phyloP scores from a whole-genome alignment of 345 rosid genomes.

The Brassica rapa region DNA sequence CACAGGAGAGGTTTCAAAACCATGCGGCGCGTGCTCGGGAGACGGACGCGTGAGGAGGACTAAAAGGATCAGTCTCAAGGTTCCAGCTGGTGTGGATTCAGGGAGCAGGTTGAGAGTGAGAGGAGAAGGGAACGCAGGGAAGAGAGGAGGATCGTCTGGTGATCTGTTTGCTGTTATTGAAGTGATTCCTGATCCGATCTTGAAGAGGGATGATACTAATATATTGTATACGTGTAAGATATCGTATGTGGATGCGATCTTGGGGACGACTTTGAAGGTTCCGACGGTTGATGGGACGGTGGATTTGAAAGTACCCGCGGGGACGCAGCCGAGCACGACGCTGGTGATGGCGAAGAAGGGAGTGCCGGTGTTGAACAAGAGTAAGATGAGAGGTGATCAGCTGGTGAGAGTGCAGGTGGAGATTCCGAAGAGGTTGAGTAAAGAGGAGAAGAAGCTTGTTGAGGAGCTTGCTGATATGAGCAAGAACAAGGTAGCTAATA shows the following conservation, averaged over 20 bases:
- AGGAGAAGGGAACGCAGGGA: slow-evolving; percentile 94
- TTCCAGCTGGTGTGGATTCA: slow-evolving; percentile 93
- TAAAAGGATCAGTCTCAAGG: slow-evolving; percentile 87
- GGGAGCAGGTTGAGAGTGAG: slow-evolving; percentile 95
- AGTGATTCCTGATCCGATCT: slow-evolving; percentile 78
- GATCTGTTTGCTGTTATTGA: slow-evolving; percentile 88
- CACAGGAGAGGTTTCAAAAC: slow-evolving; percentile 72
- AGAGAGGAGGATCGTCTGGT: slow-evolving; percentile 87
- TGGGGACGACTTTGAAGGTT: slow-evolving; percentile 85
- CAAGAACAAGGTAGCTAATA: slow-evolving; percentile 76
- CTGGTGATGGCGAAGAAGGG: slow-evolving; percentile 96
- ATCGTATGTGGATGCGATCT: slow-evolving; percentile 83
- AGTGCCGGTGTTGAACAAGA: slow-evolving; percentile 83
- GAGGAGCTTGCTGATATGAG: slow-evolving; percentile 92
- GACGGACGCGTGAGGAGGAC: slow-evolving; percentile 90
- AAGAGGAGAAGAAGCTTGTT: slow-evolving; percentile 79
- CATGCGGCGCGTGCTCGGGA: slow-evolving; percentile 82
- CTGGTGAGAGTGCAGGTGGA: slow-evolving; percentile 96
- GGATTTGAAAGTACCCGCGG: slow-evolving; percentile 91
- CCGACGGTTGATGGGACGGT: slow-evolving; percentile 95
- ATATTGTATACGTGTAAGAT: slow-evolving; percentile 86
- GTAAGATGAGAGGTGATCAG: slow-evolving; percentile 92
- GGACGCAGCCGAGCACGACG: slow-evolving; percentile 92
- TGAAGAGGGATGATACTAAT: slow-evolving; percentile 85
- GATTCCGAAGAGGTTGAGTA: slow-evolving; percentile 89